Conservation (phyloP, 2,329 filamentous ascomycete genomes). For the Aotearoamyces nothofagi region DNA sequence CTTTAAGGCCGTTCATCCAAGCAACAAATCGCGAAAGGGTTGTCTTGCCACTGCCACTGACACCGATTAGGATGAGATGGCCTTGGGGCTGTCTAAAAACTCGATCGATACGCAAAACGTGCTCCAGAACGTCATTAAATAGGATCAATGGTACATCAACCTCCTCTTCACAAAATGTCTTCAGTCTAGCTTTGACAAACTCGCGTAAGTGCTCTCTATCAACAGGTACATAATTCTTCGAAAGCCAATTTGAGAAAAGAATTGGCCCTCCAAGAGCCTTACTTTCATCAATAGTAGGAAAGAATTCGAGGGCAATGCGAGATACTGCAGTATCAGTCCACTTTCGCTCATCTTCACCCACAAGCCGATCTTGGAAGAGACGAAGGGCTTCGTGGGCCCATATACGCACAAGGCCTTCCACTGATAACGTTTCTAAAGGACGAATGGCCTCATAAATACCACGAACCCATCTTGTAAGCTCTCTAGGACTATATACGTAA, state of each 20-base stretch:
- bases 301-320: constrained; percentile 76
- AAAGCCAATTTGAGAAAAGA: constrained; percentile 97
- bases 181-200: constrained; percentile 92
- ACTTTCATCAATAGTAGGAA: constrained; percentile 87
- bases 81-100: constrained; percentile 98
- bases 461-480: constrained; percentile 93
- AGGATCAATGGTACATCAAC: constrained; percentile 95
- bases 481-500: constrained; percentile 98
- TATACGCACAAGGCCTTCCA: constrained; percentile 88
- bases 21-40: constrained; percentile 95
- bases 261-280: constrained; percentile 86
- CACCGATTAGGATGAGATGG: constrained; percentile 94
- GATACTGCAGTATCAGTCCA: constrained; percentile 89
- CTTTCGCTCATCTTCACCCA: constrained; percentile 80
- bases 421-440: constrained; percentile 70
- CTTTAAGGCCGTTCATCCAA: constrained; percentile 99
- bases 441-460: constrained; percentile 95
- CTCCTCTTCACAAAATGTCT: constrained; percentile 98
- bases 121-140: constrained; percentile 98
- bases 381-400: constrained; percentile 97
- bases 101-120: constrained; percentile 94
- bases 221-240: constrained; percentile 95
- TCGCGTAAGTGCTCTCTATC: constrained; percentile 89
- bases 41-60: constrained; percentile 97
- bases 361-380: constrained; percentile 93